phyloP scores from a whole-genome alignment of 2,329 filamentous ascomycete genomes.

The Trichothecium sympodiale region DNA sequence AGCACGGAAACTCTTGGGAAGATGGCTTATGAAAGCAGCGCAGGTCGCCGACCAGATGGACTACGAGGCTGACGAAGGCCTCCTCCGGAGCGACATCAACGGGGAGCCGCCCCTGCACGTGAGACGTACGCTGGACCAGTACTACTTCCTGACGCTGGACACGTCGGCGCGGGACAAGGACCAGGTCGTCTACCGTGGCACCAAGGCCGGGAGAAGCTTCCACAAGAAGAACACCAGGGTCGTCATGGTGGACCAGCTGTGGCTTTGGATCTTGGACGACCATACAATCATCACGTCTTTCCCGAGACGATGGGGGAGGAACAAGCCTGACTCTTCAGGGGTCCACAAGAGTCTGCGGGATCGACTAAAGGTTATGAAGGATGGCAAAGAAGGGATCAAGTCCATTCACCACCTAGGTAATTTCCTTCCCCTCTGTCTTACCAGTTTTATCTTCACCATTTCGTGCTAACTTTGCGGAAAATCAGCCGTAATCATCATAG shows the following conservation, averaged over 20 bases:
- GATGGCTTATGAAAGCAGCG: slow-evolving; percentile 10
- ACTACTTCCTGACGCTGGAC: slow-evolving; percentile 29
- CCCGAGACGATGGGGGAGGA: slow-evolving; percentile 29
- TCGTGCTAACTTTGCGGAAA: no score
- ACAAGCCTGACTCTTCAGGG: slow-evolving; percentile 25
- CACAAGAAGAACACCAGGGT: slow-evolving; percentile 11
- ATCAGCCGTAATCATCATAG: slow-evolving; percentile 27
- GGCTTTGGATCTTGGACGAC: slow-evolving; percentile 30
- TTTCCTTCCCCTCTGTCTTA: background rate
- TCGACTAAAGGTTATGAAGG: slow-evolving; percentile 11
- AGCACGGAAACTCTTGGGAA: background rate
- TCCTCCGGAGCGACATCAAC: slow-evolving; percentile 20
- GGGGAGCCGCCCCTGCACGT: slow-evolving; percentile 26
- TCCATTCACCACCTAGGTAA: slow-evolving; percentile 25
- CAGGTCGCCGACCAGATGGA: slow-evolving; percentile 24
- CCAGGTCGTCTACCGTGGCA: slow-evolving; percentile 29
- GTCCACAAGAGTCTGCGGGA: slow-evolving; percentile 28
- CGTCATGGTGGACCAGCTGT: slow-evolving; percentile 32
- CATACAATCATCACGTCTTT: slow-evolving; percentile 25
- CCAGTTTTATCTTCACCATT: no score
- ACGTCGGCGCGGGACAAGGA: slow-evolving; percentile 27
- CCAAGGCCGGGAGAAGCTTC: slow-evolving; percentile 5
- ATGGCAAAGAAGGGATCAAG: slow-evolving; percentile 15
- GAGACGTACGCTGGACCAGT: slow-evolving; percentile 33
- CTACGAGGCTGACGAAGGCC: slow-evolving; percentile 19